These are phyloP conservation scores for Gossypioides kirkii DNA, from an alignment of 345 rosid genomes.

Conservation along the genomic window DNA sequence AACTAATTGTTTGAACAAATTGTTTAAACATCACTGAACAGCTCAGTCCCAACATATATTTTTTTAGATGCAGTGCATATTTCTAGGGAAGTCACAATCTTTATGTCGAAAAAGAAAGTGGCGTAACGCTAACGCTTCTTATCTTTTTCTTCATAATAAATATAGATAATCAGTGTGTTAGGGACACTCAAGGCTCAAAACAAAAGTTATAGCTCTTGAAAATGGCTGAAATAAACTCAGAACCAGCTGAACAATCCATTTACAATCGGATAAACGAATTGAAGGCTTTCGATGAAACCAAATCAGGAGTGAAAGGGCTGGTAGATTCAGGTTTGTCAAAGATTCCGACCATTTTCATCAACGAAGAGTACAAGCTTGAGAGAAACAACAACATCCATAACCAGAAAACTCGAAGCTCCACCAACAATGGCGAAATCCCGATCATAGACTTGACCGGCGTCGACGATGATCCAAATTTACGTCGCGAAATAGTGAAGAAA, in stretches of 20 bases:
- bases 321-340: conserved; percentile 14
- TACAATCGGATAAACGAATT: conserved; percentile 7
- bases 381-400: neutral
- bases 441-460: conserved; percentile 28
- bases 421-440: conserved; percentile 20
- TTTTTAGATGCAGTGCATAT: no score
- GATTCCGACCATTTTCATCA: conserved; percentile 5
- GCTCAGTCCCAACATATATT: no score
- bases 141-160: neutral
- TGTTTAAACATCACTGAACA: no score
- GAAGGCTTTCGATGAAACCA: conserved; percentile 22
- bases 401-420: neutral
- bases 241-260: neutral
- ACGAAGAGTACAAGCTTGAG: neutral
- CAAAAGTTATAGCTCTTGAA: neutral
- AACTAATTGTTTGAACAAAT: no score
- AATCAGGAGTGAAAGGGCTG: conserved; percentile 16
- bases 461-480: neutral
- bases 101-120: no score
- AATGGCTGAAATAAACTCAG: neutral
- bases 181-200: neutral
- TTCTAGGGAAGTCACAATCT: no score
- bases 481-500: neutral
- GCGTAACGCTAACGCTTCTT: no score
- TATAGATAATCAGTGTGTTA: no score